Base-by-base conservation (phyloP, 2,329 filamentous ascomycete genomes). In the Hypoxylon sp. region DNA sequence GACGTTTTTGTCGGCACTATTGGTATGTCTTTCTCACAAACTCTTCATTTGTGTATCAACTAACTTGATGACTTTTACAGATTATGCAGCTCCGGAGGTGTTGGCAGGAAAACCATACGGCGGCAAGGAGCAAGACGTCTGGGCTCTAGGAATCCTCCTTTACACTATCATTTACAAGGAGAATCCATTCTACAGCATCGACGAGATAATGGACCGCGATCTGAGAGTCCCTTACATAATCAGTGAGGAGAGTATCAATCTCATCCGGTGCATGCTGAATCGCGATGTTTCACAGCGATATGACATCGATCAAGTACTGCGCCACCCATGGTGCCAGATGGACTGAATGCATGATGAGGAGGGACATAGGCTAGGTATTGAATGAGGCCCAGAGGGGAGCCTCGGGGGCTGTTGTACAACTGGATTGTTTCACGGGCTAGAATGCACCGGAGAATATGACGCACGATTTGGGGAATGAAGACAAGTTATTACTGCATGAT, bases 141-240 rank as follows among this genome's bases (percentile, higher is more conserved):
- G 96, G 96, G 96, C 96, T 0, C 86, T 99, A 14, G 96, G 96
- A 23, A 98, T 99, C 75, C 87, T 99, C 25, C 88, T 99, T 13
- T 99, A 99, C 83, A 99, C 96, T 28, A 98, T 99, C 76, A 92
- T 98, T 76, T 99, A 99, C 86, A 99, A 98, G 82, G 96, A 99
- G 82, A 99, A 99, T 77, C 95, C 96, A 0, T 99, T 98, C 80
- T 98, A 98, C 86, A 97, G 92, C 80, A 96, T 98, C 75, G 96
- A 99, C 79, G 96, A 99, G 84, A 99, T 99, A 76, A 97, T 98
- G 88, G 96, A 99, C 79, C 94, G 95, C 76, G 95, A 98, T 74
- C 84, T 99, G 65, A 89, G 96, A 51, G 91, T 99, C 28, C 96
- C 96, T 0, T 98, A 93, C 78, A 87, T 91, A 34, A 89, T 95